Base-by-base conservation (phyloP, 805 yeast species). In the Wickerhamiella bombiphila region DNA sequence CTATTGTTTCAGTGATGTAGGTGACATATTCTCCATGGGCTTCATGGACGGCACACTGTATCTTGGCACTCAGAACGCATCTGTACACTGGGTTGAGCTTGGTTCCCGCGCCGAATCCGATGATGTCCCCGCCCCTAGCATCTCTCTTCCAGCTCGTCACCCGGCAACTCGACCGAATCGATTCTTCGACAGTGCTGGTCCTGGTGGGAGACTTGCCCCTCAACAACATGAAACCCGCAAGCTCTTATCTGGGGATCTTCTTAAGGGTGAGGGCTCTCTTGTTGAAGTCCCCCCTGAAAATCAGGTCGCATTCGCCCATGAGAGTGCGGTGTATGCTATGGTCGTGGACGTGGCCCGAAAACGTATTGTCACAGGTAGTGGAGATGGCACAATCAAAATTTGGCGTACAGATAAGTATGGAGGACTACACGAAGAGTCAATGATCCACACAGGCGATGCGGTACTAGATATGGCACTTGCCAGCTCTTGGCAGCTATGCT, bases 1-100 rank as follows among this genome's bases (percentile, higher is more conserved):
- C 5, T 88, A 88, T 55, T 78, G 94, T 1, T 57, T 79, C 8
- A 68, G 79, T 25, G 98, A 88, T 59, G 78, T 88, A 36, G 98
- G 98, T 36, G 98, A 88, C 56, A 79, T 88, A 14, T 88, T 88
- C 53, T 77, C 94, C 6, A 59, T 88, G 24, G 70, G 74, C 5
- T 82, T 91, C 74, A 46, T 59, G 2, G 55, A 70, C 8, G 66
- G 74, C 34, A 72, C 81, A 0, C 63, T 88, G 3, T 81, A 76
- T 44, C 70, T 82, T 49, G 98, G 98, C 3, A 77, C 94, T 9
- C 97, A 91, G 56, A 88, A 86, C 54, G 95, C 97, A 3, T 70
- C 86, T 1, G 69, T 88, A 14, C 69, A 81, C 30, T 88, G 80
- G 74, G 74, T 81, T 40, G 68, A 68, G 32, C 49, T 66, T 7